phyloP scores from a whole-genome alignment of 345 rosid genomes.

The Conringia planisiliqua region DNA sequence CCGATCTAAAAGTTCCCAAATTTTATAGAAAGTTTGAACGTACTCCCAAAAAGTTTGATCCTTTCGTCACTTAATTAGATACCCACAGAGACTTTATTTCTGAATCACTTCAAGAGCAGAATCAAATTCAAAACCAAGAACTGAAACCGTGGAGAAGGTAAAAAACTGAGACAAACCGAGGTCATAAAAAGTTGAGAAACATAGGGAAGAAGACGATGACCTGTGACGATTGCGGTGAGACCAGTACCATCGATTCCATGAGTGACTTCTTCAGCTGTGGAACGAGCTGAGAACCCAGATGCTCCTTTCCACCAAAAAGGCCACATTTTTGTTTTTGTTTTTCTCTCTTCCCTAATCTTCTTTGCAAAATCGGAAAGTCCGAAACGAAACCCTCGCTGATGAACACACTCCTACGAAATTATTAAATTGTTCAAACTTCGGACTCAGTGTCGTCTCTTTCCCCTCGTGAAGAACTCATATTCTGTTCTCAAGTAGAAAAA shows the following conservation, averaged over 20 bases:
- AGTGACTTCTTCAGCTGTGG: constrained; percentile 85
- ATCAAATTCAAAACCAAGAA: not conserved
- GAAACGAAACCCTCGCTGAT: no score
- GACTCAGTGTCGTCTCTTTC: no score
- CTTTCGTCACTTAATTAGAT: not conserved
- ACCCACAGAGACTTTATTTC: not conserved
- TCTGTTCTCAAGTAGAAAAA: no score
- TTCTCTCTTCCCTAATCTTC: no score
- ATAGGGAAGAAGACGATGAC: constrained; percentile 32
- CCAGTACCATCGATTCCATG: constrained; percentile 63
- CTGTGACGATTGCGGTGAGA: constrained; percentile 82
- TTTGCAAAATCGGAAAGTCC: no score
- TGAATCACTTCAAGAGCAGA: not conserved
- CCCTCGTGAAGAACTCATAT: no score
- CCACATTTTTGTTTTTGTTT: constrained; percentile 47
- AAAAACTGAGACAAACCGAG: not conserved
- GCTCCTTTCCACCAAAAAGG: constrained; percentile 52
- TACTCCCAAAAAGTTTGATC: not conserved
- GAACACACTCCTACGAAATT: no score
- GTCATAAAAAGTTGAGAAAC: not conserved
- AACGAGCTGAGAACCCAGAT: constrained; percentile 73
- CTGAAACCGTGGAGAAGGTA: not conserved
- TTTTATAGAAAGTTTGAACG: no score
- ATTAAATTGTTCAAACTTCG: no score
- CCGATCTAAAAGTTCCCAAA: no score